Evolutionary conservation across 768 basidiomycete species (phyloP).

Genomic region (Coprinopsis marcescibilis): DNA sequence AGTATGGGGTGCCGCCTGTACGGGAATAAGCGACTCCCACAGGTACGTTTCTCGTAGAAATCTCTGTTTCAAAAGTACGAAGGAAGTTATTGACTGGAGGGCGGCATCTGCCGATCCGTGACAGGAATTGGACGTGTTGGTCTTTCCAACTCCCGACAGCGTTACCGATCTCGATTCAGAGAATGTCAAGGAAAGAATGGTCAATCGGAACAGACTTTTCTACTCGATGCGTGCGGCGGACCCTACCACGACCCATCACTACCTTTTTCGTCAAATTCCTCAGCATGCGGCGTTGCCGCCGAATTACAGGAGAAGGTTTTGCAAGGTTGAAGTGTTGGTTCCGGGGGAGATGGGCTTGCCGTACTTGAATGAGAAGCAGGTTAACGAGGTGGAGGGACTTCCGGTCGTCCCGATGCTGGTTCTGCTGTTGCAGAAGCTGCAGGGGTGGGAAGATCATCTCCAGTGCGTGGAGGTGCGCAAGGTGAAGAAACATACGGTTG

Average conservation of each 20-base stretch:
- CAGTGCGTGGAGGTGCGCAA: not conserved
- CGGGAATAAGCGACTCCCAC: conserved; percentile 30
- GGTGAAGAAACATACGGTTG: not conserved
- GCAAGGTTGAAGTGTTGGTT: conserved; percentile 8
- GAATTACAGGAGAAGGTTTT: not conserved
- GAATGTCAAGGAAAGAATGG: too few species aligned
- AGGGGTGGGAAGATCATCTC: not conserved
- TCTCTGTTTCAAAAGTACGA: too few species aligned
- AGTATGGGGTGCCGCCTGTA: conserved; percentile 34
- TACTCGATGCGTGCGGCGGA: not conserved
- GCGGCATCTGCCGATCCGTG: too few species aligned
- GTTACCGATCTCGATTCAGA: too few species aligned
- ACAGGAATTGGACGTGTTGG: too few species aligned
- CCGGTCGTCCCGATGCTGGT: not conserved
- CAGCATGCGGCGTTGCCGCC: not conserved
- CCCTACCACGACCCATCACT: conserved; percentile 2
- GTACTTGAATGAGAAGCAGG: not conserved
- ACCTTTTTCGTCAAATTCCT: conserved; percentile 1
- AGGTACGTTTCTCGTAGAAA: conserved; percentile 27
- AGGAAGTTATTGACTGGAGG: too few species aligned
- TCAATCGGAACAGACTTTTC: not conserved
- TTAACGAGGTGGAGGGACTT: not conserved
- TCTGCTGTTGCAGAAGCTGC: conserved; percentile 1
- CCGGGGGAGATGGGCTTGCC: conserved; percentile 6
- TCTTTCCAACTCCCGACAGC: too few species aligned